phyloP scores from a whole-genome alignment of 345 rosid species.

The sweet orange (Citrus sinensis) region DVS_A1.0 CM039167.1:4588001-4588500 shows the following conservation, averaged over 20 bases:
- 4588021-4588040: not conserved
- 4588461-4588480: not conserved
- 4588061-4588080: constrained; percentile 12
- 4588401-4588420: not conserved
- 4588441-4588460: not conserved
- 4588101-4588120: not conserved
- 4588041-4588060: constrained; percentile 22
- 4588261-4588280: not conserved
- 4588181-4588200: not conserved
- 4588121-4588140: too few species aligned
- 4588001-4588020: not conserved
- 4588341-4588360: constrained; percentile 3
- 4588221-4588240: not conserved
- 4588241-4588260: not conserved
- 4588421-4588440: constrained; percentile 7
- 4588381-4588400: constrained; percentile 5
- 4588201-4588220: not conserved
- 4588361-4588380: not conserved
- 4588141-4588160: too few species aligned
- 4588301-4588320: not conserved
- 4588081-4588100: constrained; percentile 9
- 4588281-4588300: constrained; percentile 7
- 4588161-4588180: not conserved
- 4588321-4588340: not conserved
- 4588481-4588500: not conserved